phyloP scores from a whole-genome alignment of 768 basidiomycete genomes.

The Panaeolus cyanescens region DNA sequence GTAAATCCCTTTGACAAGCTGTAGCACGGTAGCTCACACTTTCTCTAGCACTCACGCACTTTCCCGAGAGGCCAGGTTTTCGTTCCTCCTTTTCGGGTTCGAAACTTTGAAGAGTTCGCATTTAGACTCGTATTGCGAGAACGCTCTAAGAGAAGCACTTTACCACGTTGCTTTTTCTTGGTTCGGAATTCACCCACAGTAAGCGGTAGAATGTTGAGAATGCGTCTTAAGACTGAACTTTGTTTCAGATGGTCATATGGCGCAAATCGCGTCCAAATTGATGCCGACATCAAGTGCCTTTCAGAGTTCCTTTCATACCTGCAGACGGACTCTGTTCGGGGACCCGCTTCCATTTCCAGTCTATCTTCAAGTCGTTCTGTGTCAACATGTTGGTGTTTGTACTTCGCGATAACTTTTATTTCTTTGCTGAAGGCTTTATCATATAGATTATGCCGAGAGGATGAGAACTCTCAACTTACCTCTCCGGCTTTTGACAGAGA shows the following conservation, averaged over 20 bases:
- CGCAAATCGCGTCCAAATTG: constrained; percentile 88
- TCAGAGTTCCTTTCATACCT: constrained; percentile 82
- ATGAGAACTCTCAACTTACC: constrained; percentile 74
- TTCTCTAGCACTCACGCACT: constrained; percentile 81
- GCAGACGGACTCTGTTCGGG: constrained; percentile 71
- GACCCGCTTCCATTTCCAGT: constrained; percentile 59
- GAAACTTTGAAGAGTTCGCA: constrained; percentile 88
- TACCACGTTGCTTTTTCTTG: constrained; percentile 85
- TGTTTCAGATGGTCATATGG: constrained; percentile 90
- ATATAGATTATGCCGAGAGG: constrained; percentile 57
- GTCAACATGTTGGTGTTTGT: constrained; percentile 38
- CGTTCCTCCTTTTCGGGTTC: constrained; percentile 91
- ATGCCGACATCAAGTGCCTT: constrained; percentile 85
- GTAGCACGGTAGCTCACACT: not conserved
- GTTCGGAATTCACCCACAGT: constrained; percentile 96
- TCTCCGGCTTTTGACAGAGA: constrained; percentile 84
- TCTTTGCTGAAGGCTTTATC: constrained; percentile 6
- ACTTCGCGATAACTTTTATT: not conserved
- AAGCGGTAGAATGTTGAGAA: constrained; percentile 27
- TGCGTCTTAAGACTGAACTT: not conserved
- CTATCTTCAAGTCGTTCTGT: constrained; percentile 52
- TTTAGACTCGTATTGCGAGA: constrained; percentile 82
- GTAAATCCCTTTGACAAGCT: constrained; percentile 40
- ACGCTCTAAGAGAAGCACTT: constrained; percentile 68
- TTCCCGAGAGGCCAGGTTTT: constrained; percentile 87